Percentiles rank a stretch among this genome's conserved stretches.
Evolutionary conservation across 192 early-diverging fungal species (phyloP).

Genomic region (Rhizophagus prolifer): DNA sequence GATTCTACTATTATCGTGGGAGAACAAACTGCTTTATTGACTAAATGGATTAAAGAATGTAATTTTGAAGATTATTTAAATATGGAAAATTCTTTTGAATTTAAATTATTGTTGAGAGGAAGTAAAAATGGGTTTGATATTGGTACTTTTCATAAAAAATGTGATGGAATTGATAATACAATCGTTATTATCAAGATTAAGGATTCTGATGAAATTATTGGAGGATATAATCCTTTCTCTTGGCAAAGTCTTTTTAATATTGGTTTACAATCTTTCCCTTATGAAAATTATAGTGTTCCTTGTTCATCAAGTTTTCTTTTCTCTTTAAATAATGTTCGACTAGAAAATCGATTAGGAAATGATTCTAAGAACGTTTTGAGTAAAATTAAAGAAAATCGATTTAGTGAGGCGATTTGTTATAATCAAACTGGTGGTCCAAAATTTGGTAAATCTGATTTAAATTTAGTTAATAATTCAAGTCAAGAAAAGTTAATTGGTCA

Average conservation of each 20-base stretch:
- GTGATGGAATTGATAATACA: neutral
- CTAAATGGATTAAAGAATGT: slow-evolving; percentile 6
- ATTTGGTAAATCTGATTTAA: too few relatives aligned
- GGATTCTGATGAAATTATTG: neutral
- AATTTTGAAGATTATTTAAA: neutral
- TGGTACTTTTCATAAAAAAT: neutral
- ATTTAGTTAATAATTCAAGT: too few relatives aligned
- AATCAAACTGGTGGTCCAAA: too few relatives aligned
- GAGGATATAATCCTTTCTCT: neutral
- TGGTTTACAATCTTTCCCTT: neutral
- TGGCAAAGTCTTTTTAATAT: neutral
- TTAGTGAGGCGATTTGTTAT: too few relatives aligned
- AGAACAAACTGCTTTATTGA: neutral
- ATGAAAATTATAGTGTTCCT: neutral
- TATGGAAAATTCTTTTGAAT: neutral
- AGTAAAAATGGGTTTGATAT: slow-evolving; percentile 2
- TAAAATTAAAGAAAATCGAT: too few relatives aligned
- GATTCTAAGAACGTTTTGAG: too few relatives aligned
- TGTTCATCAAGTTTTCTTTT: neutral
- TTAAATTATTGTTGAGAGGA: neutral
- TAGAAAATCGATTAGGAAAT: too few relatives aligned
- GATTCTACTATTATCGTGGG: neutral
- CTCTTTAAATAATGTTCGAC: too few relatives aligned
- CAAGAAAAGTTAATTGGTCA: neutral
- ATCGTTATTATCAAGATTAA: neutral